These are phyloP conservation scores for Fusarium ramigenum DNA, from an alignment of 2,329 filamentous ascomycete genomes.

Conservation along the genomic window DNA sequence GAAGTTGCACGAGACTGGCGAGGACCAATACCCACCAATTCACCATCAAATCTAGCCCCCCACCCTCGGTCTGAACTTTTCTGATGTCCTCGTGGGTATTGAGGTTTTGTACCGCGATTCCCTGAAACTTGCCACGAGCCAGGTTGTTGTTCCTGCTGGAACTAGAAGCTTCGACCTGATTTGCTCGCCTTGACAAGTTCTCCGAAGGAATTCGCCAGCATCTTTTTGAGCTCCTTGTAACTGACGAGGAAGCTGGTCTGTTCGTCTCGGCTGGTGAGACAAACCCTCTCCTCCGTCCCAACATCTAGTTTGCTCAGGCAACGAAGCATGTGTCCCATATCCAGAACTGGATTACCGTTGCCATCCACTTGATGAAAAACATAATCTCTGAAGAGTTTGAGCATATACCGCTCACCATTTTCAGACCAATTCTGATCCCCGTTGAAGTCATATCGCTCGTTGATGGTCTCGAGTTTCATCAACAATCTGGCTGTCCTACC, in stretches of 20 bases:
- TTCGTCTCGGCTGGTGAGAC: slow-evolving; percentile 87
- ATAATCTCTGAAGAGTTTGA: slow-evolving; percentile 96
- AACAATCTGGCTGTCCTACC: slow-evolving; percentile 83
- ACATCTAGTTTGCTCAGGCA: slow-evolving; percentile 94
- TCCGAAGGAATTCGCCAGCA: slow-evolving; percentile 65
- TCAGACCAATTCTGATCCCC: slow-evolving; percentile 86
- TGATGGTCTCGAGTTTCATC: slow-evolving; percentile 84
- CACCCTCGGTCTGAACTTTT: background rate
- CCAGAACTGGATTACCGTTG: slow-evolving; percentile 82
- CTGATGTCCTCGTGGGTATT: background rate
- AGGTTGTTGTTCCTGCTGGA: slow-evolving; percentile 2
- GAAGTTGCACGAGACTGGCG: background rate
- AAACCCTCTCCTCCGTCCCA: slow-evolving; percentile 85
- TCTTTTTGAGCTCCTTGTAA: slow-evolving; percentile 86
- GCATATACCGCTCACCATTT: slow-evolving; percentile 88
- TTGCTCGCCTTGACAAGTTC: slow-evolving; percentile 64
- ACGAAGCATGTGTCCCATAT: slow-evolving; percentile 86
- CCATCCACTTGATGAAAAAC: slow-evolving; percentile 96
- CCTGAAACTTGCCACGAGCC: background rate
- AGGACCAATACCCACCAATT: background rate
- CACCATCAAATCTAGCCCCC: background rate
- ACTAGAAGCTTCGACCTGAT: slow-evolving; percentile 49
- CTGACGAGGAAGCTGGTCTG: slow-evolving; percentile 88
- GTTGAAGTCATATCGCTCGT: slow-evolving; percentile 88
- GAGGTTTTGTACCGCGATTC: background rate